A percentile compares a stretch with the other conserved stretches of the same genome.
Evolutionary conservation across 108 stramenopile genomes (phyloP).

Genomic region (Schizochytrium sp.): DNA sequence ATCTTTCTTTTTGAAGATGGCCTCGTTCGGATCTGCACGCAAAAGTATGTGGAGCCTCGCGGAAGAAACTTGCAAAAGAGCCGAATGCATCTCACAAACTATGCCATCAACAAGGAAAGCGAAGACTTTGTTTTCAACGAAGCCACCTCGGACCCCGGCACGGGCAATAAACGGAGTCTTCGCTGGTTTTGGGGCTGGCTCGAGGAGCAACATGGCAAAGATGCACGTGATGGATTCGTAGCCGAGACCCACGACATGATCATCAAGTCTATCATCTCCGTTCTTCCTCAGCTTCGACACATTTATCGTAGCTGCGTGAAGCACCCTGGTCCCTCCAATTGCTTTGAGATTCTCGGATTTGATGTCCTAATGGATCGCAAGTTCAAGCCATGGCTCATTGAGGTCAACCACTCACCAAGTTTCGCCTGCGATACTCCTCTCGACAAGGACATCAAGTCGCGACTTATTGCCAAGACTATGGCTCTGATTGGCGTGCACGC

Average conservation of each 20-base stretch:
- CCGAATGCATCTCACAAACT: conserved; percentile 81
- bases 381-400: conserved; percentile 70
- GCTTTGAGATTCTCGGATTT: conserved; percentile 67
- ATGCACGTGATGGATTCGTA: conserved; percentile 47
- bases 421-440: conserved; percentile 52
- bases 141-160: neutral
- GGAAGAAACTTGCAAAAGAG: conserved; percentile 49
- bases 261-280: conserved; percentile 55
- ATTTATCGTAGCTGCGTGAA: conserved; percentile 47
- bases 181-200: conserved; percentile 63
- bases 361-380: conserved; percentile 72
- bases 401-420: conserved; percentile 65
- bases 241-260: conserved; percentile 57
- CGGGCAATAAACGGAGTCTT: conserved; percentile 60
- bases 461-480: conserved; percentile 19
- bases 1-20: conserved; percentile 63
- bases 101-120: conserved; percentile 59
- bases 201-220: conserved; percentile 34
- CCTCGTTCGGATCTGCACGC: conserved; percentile 58
- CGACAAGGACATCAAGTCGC: conserved; percentile 38
- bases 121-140: conserved; percentile 23
- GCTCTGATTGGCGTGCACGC: neutral
- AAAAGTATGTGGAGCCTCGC: conserved; percentile 59
- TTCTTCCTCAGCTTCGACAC: conserved; percentile 53
- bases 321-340: neutral